A percentile compares a stretch with the other conserved stretches of the same genome.
Evolutionary conservation across 2,329 filamentous ascomycete genomes (phyloP).

Genomic region (Blumeria hordei): DNA sequence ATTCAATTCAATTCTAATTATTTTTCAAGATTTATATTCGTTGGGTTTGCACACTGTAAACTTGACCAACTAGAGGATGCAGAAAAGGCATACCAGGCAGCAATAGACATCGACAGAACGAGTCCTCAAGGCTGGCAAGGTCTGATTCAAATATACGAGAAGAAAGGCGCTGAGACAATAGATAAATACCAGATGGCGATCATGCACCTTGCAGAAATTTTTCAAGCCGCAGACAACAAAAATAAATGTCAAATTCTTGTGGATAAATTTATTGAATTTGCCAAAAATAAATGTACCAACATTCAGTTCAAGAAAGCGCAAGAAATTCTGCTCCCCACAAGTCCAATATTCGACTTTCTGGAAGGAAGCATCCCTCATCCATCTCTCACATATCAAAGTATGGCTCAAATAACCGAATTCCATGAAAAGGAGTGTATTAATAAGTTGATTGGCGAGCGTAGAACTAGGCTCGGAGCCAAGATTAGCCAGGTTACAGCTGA

Average conservation of each 20-base stretch:
- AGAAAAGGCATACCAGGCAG: slow-evolving; percentile 50
- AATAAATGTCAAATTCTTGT: slow-evolving; percentile 42
- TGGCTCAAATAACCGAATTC: slow-evolving; percentile 61
- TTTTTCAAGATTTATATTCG: slow-evolving; percentile 44
- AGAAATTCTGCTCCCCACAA: slow-evolving; percentile 52
- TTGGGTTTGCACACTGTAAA: slow-evolving; percentile 68
- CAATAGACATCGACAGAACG: slow-evolving; percentile 43
- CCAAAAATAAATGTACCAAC: slow-evolving; percentile 45
- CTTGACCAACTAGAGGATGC: slow-evolving; percentile 45
- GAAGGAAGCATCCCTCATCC: slow-evolving; percentile 69
- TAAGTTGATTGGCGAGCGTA: slow-evolving; percentile 65
- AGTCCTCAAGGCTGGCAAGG: slow-evolving; percentile 85
- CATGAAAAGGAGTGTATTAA: slow-evolving; percentile 83
- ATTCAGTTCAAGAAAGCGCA: slow-evolving; percentile 55
- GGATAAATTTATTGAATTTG: slow-evolving; percentile 57
- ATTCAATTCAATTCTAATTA: not conserved
- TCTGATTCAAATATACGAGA: slow-evolving; percentile 64
- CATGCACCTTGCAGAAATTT: slow-evolving; percentile 50
- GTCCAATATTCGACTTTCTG: slow-evolving; percentile 55
- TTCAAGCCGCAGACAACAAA: slow-evolving; percentile 38
- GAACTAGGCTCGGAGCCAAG: slow-evolving; percentile 66
- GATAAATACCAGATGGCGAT: slow-evolving; percentile 51
- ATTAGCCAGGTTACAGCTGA: slow-evolving; percentile 64
- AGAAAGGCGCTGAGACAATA: slow-evolving; percentile 43
- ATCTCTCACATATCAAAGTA: slow-evolving; percentile 52